Evolutionary conservation across 2,329 filamentous ascomycete species (phyloP).

Genomic region (Ophiosphaerella herpotricha): DNA sequence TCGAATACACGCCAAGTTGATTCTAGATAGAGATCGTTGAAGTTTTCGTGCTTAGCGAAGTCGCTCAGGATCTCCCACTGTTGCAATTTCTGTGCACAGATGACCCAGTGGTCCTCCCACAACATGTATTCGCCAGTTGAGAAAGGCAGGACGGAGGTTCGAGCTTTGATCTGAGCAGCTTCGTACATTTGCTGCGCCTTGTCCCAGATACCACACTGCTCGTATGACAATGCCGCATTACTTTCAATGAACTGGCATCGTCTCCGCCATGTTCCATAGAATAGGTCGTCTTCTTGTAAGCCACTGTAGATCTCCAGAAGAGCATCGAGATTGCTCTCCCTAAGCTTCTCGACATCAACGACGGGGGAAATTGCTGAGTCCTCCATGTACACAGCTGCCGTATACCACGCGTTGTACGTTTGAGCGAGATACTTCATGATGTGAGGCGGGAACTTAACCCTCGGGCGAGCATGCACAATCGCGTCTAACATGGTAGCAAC

Average conservation of each 20-base stretch:
- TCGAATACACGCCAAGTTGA: slow-evolving; percentile 95
- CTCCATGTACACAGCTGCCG: slow-evolving; percentile 87
- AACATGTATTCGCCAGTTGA: slow-evolving; percentile 97
- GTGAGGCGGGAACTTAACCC: slow-evolving; percentile 92
- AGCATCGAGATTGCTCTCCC: slow-evolving; percentile 94
- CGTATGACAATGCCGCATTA: slow-evolving; percentile 94
- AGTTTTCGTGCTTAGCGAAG: slow-evolving; percentile 98
- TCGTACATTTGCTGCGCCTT: slow-evolving; percentile 98
- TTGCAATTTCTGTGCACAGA: slow-evolving; percentile 96
- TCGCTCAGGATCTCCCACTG: slow-evolving; percentile 99
- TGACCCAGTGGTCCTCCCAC: slow-evolving; percentile 99
- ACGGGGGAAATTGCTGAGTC: slow-evolving; percentile 83
- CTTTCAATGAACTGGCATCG: slow-evolving; percentile 97
- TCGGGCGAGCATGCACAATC: slow-evolving; percentile 79
- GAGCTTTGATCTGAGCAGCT: slow-evolving; percentile 92
- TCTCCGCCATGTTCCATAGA: slow-evolving; percentile 95
- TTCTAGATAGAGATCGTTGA: slow-evolving; percentile 93
- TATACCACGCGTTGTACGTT: slow-evolving; percentile 97
- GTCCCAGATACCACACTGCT: slow-evolving; percentile 99
- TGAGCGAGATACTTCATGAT: slow-evolving; percentile 94
- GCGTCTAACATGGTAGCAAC: slow-evolving; percentile 90
- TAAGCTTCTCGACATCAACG: slow-evolving; percentile 79
- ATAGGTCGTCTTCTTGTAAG: slow-evolving; percentile 93
- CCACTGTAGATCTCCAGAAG: slow-evolving; percentile 90
- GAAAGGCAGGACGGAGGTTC: slow-evolving; percentile 94